A percentile compares a stretch with the other conserved stretches of the same genome.
Evolutionary conservation across 495 filamentous ascomycete genomes (phyloP).

Genomic region (Aspergillus ellipticus): DNA sequence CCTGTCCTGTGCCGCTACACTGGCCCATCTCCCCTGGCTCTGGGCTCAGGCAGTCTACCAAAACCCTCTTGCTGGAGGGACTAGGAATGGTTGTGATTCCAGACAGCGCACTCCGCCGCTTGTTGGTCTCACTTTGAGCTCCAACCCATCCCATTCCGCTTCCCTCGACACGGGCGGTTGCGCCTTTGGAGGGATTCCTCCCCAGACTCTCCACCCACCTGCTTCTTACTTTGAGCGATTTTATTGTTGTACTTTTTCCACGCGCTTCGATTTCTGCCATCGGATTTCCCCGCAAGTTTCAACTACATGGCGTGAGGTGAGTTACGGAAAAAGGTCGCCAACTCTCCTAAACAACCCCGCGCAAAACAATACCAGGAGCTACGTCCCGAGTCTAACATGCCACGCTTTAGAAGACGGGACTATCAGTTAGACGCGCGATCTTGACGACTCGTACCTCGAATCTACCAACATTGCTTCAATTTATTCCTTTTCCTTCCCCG

Average conservation of each 20-base stretch:
- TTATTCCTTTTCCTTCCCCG: conserved; percentile 8
- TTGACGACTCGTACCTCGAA: conserved; percentile 1
- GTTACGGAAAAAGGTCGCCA: conserved; percentile 16
- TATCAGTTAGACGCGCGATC: background rate
- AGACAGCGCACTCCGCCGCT: conserved; percentile 27
- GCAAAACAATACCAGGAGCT: conserved; percentile 8
- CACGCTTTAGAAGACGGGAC: background rate
- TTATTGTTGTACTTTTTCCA: conserved; percentile 1
- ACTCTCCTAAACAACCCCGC: conserved; percentile 16
- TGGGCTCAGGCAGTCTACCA: background rate
- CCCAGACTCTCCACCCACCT: conserved; percentile 3
- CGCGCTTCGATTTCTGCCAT: conserved; percentile 13
- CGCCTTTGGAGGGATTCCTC: conserved; percentile 2
- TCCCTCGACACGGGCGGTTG: conserved; percentile 16
- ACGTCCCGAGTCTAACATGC: conserved; percentile 6
- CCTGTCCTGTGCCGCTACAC: background rate
- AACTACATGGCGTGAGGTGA: conserved; percentile 28
- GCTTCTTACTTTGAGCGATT: conserved; percentile 4
- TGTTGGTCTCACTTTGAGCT: conserved; percentile 33
- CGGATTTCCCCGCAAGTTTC: conserved; percentile 24
- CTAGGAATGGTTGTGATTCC: conserved; percentile 29
- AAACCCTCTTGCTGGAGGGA: conserved; percentile 14
- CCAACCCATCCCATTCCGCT: conserved; percentile 19
- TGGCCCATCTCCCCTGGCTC: conserved; percentile 4
- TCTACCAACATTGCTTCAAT: background rate